Percentiles rank a stretch among this genome's conserved stretches.
Conservation (phyloP, 2,329 filamentous ascomycete species). For the Nothophaeocryptopus gaeumannii region DNA sequence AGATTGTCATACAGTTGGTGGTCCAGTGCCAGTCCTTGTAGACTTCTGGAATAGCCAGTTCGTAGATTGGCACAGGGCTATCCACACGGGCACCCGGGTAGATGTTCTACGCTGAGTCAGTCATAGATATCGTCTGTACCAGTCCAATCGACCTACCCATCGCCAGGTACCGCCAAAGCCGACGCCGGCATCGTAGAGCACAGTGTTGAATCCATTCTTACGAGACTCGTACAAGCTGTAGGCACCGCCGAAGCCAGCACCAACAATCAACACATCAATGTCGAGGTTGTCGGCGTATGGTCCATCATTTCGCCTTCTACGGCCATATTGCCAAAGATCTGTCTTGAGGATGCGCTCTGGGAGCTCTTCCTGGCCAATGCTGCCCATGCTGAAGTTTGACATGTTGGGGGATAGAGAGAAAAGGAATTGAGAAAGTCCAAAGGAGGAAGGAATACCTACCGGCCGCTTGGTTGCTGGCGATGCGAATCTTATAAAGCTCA, state of each 20-base stretch:
- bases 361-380: conserved; percentile 18
- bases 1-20: conserved; percentile 21
- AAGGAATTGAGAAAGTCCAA: too few relatives aligned
- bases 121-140: too few relatives aligned
- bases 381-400: conserved; percentile 18
- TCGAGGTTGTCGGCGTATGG: conserved; percentile 31
- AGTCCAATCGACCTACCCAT: conserved; percentile 20
- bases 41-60: conserved; percentile 42
- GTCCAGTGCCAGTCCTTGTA: conserved; percentile 57
- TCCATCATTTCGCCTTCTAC: conserved; percentile 20
- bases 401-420: neutral
- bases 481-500: conserved; percentile 1
- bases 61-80: conserved; percentile 33
- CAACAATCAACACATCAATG: conserved; percentile 36
- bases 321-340: conserved; percentile 26
- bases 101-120: conserved; percentile 18
- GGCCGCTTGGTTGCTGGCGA: neutral
- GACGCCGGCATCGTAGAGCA: conserved; percentile 34
- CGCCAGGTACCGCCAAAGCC: conserved; percentile 37
- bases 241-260: conserved; percentile 45
- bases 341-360: conserved; percentile 28
- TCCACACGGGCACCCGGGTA: conserved; percentile 47
- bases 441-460: neutral
- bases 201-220: conserved; percentile 31
- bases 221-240: conserved; percentile 43